Percentiles rank a stretch among this genome's conserved stretches.
These are phyloP conservation scores for Nigrospora osmanthi DNA, from an alignment of 2,329 filamentous ascomycete genomes.

Conservation along the genomic window DNA sequence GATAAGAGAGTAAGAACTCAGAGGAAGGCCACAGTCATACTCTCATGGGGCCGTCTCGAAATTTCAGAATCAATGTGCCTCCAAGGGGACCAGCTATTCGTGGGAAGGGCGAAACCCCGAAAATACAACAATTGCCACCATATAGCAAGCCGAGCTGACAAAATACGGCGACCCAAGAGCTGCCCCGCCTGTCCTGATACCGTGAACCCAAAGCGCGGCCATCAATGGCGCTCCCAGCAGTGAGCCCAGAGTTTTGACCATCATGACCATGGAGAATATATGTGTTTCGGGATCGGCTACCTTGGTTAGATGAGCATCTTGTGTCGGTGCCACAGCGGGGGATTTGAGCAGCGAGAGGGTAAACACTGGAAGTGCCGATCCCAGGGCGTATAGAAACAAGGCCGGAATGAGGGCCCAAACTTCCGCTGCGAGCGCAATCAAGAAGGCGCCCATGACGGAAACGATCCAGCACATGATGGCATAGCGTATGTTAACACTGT, in stretches of 20 bases:
- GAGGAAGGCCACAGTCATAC: too few species aligned
- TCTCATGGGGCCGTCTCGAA: too few species aligned
- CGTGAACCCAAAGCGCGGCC: conserved; percentile 37
- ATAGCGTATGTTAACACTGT: conserved; percentile 22
- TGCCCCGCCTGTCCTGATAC: conserved; percentile 27
- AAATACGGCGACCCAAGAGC: conserved; percentile 31
- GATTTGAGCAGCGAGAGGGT: conserved; percentile 40
- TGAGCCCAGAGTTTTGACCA: conserved; percentile 39
- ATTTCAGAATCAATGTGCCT: too few species aligned
- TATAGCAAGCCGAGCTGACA: conserved; percentile 29
- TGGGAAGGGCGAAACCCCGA: conserved; percentile 2
- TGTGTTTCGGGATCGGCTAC: conserved; percentile 25
- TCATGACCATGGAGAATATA: conserved; percentile 43
- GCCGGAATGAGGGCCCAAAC: conserved; percentile 33
- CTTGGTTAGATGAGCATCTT: conserved; percentile 5
- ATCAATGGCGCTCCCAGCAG: conserved; percentile 38
- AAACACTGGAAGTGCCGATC: conserved; percentile 40
- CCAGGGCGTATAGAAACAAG: conserved; percentile 37
- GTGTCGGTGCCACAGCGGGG: conserved; percentile 22
- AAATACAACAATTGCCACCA: conserved; percentile 25
- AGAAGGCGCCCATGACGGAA: conserved; percentile 32
- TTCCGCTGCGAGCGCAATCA: conserved; percentile 29
- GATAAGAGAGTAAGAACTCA: too few species aligned
- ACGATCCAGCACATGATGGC: conserved; percentile 27
- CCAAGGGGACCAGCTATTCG: too few species aligned